A percentile compares a stretch with the other conserved stretches of the same genome.
phyloP scores from a whole-genome alignment of 495 filamentous ascomycete genomes.

The Bacidia rubella region DNA sequence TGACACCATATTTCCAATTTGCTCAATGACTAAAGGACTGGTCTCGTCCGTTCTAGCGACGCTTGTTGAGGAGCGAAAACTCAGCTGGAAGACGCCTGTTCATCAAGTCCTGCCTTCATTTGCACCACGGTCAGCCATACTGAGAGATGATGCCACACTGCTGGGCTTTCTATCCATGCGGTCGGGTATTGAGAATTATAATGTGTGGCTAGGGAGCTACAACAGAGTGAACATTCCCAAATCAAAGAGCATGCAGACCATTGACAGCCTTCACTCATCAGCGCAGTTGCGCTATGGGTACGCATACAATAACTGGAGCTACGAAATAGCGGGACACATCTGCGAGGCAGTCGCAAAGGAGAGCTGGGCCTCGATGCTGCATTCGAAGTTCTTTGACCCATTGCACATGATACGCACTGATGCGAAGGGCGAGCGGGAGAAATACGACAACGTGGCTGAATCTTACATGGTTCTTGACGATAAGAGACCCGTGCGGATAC shows the following conservation, averaged over 20 bases:
- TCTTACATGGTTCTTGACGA: conserved; percentile 7
- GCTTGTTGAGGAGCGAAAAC: conserved; percentile 14
- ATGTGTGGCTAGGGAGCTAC: background rate
- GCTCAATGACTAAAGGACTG: conserved; percentile 28
- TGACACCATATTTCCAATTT: conserved; percentile 26
- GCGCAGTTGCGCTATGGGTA: conserved; percentile 16
- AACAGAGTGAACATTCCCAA: background rate
- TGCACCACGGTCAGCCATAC: background rate
- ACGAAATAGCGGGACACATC: conserved; percentile 2
- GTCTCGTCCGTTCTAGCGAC: conserved; percentile 23
- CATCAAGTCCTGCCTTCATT: background rate
- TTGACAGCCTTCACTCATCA: conserved; percentile 17
- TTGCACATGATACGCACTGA: conserved; percentile 1
- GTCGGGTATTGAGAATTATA: background rate
- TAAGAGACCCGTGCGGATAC: background rate
- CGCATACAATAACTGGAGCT: conserved; percentile 2
- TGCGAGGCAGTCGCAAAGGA: conserved; percentile 2
- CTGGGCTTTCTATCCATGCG: background rate
- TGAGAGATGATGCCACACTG: background rate
- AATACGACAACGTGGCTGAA: conserved; percentile 2
- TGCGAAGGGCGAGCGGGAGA: background rate
- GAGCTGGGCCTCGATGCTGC: conserved; percentile 8
- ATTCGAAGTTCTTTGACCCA: conserved; percentile 9
- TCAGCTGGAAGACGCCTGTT: background rate
- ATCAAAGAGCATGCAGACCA: background rate